phyloP scores from a whole-genome alignment of 208 protist species.

The Trypanosoma brucei region DNA sequence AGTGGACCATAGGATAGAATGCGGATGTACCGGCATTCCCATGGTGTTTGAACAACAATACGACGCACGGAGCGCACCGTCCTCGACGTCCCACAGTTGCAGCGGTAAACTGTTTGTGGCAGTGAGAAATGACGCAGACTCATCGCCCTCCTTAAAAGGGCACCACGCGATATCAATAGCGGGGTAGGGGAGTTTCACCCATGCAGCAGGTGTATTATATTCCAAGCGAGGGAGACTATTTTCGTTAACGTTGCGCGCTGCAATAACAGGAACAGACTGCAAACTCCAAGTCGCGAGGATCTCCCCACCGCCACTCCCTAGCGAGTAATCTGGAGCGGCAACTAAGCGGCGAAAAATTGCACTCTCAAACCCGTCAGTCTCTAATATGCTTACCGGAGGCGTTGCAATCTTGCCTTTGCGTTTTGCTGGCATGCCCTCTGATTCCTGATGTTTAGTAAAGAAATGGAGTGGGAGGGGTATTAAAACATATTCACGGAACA shows the following conservation, averaged over 20 bases:
- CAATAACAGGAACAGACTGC: slow-evolving; percentile 21
- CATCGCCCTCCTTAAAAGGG: slow-evolving; percentile 51
- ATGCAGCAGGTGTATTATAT: slow-evolving; percentile 18
- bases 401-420: background rate
- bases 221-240: slow-evolving; percentile 5
- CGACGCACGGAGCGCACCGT: slow-evolving; percentile 53
- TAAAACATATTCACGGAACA: too few species aligned
- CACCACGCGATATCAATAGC: slow-evolving; percentile 75
- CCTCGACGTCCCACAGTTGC: slow-evolving; percentile 75
- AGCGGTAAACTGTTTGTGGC: slow-evolving; percentile 52
- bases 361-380: slow-evolving; percentile 11
- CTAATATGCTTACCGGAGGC: background rate
- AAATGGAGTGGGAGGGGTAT: background rate
- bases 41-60: slow-evolving; percentile 59
- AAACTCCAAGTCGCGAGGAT: slow-evolving; percentile 44
- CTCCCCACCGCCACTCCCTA: slow-evolving; percentile 5
- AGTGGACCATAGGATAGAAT: slow-evolving; percentile 40
- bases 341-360: slow-evolving; percentile 48
- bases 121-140: slow-evolving; percentile 52
- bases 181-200: slow-evolving; percentile 56
- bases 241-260: background rate
- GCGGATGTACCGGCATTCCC: slow-evolving; percentile 43
- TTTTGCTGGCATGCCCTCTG: background rate
- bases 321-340: slow-evolving; percentile 43
- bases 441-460: background rate